These are phyloP conservation scores for Corrigiola litoralis DNA, from an alignment of 179 eudicot species.

Conservation along the genomic window DNA sequence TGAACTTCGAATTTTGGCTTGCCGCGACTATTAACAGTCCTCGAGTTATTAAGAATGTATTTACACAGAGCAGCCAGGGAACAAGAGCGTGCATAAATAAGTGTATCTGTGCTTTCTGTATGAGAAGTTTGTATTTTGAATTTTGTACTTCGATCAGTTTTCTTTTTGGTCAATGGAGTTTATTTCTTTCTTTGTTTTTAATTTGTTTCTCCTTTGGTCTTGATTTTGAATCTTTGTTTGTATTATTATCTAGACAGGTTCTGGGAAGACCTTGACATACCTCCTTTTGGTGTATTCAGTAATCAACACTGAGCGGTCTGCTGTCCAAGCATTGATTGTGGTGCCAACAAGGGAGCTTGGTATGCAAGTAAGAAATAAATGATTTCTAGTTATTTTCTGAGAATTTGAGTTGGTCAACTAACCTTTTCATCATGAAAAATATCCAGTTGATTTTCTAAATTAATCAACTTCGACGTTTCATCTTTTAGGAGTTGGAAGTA, in stretches of 20 bases:
- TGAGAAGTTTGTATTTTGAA: too few relatives aligned
- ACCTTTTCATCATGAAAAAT: neutral
- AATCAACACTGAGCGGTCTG: constrained; percentile 52
- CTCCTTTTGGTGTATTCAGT: constrained; percentile 65
- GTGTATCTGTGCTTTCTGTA: too few relatives aligned
- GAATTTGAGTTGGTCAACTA: too few relatives aligned
- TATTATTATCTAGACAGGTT: constrained; percentile 78
- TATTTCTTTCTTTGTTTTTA: neutral
- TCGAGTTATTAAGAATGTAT: too few relatives aligned
- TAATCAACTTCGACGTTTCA: neutral
- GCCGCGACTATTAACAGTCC: too few relatives aligned
- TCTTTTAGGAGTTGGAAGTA: neutral
- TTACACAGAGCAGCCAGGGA: too few relatives aligned
- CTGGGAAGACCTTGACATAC: constrained; percentile 94
- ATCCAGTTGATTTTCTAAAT: neutral
- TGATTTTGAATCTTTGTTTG: constrained; percentile 5
- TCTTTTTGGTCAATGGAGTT: neutral
- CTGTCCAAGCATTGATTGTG: constrained; percentile 90
- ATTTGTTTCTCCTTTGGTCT: neutral
- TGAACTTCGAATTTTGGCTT: too few relatives aligned
- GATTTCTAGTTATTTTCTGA: neutral
- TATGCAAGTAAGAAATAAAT: constrained; percentile 62
- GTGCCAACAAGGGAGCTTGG: constrained; percentile 98
- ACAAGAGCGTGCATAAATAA: too few relatives aligned
- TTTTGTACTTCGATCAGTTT: too few relatives aligned